Base-by-base conservation (phyloP, 768 basidiomycete genomes). In the Gyrodon lividus region DNA sequence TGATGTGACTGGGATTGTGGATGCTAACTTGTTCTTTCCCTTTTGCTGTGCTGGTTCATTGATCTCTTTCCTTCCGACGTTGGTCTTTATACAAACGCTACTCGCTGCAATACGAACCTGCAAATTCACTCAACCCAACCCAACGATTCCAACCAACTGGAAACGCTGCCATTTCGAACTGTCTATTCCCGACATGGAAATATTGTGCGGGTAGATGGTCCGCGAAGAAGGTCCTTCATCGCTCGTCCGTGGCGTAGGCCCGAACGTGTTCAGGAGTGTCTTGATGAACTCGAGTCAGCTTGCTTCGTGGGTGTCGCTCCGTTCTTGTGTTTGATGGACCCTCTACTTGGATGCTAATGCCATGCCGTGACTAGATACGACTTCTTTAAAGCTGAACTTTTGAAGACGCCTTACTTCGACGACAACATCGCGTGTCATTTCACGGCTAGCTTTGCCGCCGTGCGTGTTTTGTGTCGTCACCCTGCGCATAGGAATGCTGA, bases 211-310 rank as follows among this genome's bases (percentile, higher is more conserved):
- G 13, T 49, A 90, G 86, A 95, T 96, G 89, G 81, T 92, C 10
- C 79, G 83, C 1, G 92, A 95, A 67, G 92, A 96, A 70, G 92
- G 92, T 4, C 55, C 74, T 14, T 86, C 86, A 0, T 88, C 89
- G 0, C 81, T 93, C 44, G 73, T 68, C 16, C 83, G 92, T 26
- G 93, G 93, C 20, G 77, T 89, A 5, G 84, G 79, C 3, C 93
- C 93, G 0, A 96, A 96, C 59, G 84, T 92, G 6, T 86, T 93
- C 66, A 81, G 92, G 66, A 87, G 92, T 1, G 63, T 93, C 13
- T 68, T 95, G 55, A 94, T 94, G 92, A 95, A 94, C 67, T 89
- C 90, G 43, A 89, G 86, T 72, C 92, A 96, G 67, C 82, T 95
- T 22, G 92, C 91, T 1, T 92, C 91, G 84, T 91, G 65, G 66